A percentile compares a stretch with the other conserved stretches of the same genome.
Evolutionary conservation across 2,329 filamentous ascomycete species (phyloP).

Genomic region (Graphiopsis chlorocephala): DNA sequence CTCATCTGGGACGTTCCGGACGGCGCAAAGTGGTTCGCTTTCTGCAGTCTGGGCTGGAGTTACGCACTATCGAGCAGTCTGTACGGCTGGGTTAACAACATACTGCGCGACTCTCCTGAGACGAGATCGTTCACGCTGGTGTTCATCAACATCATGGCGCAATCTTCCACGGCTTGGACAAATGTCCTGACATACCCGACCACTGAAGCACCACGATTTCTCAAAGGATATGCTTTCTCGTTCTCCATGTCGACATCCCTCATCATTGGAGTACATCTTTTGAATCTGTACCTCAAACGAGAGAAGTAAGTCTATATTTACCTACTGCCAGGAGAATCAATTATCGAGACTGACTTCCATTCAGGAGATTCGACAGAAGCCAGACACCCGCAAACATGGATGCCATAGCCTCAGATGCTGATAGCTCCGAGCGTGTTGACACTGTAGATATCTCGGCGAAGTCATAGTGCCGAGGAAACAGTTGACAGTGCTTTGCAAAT

Average conservation of each 20-base stretch:
- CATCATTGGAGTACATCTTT: conserved; percentile 24
- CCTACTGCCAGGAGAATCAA: too few relatives aligned
- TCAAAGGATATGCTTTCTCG: conserved; percentile 44
- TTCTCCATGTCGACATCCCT: conserved; percentile 39
- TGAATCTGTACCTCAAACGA: not conserved
- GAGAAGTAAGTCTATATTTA: not conserved
- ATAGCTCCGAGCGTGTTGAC: not conserved
- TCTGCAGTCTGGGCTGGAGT: conserved; percentile 49
- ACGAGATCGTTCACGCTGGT: conserved; percentile 52
- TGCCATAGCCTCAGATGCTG: not conserved
- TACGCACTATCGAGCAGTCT: conserved; percentile 55
- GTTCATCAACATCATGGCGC: conserved; percentile 52
- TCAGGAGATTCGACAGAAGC: not conserved
- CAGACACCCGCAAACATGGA: not conserved
- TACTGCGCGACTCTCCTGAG: conserved; percentile 45
- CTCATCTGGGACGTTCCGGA: conserved; percentile 58
- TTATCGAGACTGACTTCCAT: not conserved
- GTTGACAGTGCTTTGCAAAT: not conserved
- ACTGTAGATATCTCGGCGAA: not conserved
- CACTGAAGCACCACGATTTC: conserved; percentile 43
- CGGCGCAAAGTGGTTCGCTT: conserved; percentile 54
- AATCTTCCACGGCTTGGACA: conserved; percentile 58
- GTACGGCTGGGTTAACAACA: conserved; percentile 56
- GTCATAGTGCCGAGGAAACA: not conserved
- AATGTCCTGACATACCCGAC: conserved; percentile 52